Evolutionary conservation across 129 eudicot genomes (phyloP), one percentile per base, ranked within the genome.

Genomic region (Saussurea involucrata): DNA sequence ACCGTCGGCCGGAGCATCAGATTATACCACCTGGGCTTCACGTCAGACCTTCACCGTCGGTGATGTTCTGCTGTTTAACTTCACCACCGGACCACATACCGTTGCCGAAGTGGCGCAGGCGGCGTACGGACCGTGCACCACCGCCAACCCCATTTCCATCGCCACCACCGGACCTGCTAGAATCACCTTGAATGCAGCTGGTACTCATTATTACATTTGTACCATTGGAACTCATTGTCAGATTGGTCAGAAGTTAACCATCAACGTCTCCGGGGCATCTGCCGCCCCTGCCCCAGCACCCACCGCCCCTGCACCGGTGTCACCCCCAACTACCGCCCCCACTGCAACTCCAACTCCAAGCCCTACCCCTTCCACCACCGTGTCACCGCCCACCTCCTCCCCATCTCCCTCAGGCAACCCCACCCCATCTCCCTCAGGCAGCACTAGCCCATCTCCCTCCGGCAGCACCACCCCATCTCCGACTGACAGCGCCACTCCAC

Each of bases 21-120:
- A 77, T 37, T 91, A 84, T 33, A 4, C 69, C 49, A 75, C 85
- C 0, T 91, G 93, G 93, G 91, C 93, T 15, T 81, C 90, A 1
- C 0, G 42, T 9, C 60, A 83, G 37, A 87, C 82, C 13, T 85
- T 91, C 84, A 20, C 69, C 55, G 88, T 83, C 5, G 93, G 97
- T 24, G 97, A 91, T 28, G 24, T 53, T 2, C 8, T 76, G 10
- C 28, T 81, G 27, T 87, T 87, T 77, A 87, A 84, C 75, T 85
- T 87, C 24, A 66, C 74, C 13, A 85, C 58, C 32, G 85, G 81
- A 24, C 31, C 57, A 12, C 92, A 87, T 33, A 60, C 78, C 36
- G 92, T 87, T 2, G 81, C 86, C 0, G 81, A 81, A 65, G 86
- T 87, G 28, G 73, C 83, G 0, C 68, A 74, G 65, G 75, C 83